Percentiles rank a stretch among this genome's conserved stretches.
phyloP scores from a whole-genome alignment of 345 rosid genomes.

The Syzygium aromaticum region DNA sequence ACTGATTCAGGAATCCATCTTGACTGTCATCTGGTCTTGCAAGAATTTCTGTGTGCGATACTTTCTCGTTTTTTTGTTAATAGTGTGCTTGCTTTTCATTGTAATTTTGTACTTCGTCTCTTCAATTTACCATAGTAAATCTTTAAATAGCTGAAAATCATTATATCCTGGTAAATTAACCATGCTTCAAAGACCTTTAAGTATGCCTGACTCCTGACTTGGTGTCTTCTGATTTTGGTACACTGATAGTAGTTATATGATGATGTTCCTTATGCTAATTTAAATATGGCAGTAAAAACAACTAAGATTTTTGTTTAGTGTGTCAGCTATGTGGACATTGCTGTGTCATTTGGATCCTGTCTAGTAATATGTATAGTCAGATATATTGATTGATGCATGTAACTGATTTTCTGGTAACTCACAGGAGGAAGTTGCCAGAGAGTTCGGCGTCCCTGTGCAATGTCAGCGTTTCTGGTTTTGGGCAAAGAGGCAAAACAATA shows the following conservation, averaged over 20 bases:
- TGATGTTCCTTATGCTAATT: neutral
- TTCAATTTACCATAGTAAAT: neutral
- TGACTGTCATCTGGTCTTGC: neutral
- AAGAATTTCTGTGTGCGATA: neutral
- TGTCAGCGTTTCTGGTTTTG: conserved; percentile 41
- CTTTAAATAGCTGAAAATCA: neutral
- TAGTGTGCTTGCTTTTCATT: neutral
- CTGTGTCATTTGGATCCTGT: neutral
- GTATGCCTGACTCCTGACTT: neutral
- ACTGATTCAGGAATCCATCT: neutral
- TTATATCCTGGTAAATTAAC: neutral
- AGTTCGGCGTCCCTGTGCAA: conserved; percentile 33
- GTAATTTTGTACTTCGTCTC: neutral
- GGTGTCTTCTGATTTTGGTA: neutral
- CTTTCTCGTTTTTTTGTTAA: neutral
- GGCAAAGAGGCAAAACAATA: conserved; percentile 32
- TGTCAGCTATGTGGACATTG: neutral
- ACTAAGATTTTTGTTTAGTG: too few species aligned
- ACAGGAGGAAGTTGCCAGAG: conserved; percentile 38
- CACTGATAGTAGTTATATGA: neutral
- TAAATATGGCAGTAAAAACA: neutral
- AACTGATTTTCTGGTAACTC: conserved; percentile 1
- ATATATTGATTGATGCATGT: neutral
- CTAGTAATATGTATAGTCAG: neutral
- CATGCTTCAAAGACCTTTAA: neutral